Percentiles rank a stretch among this genome's conserved stretches.
phyloP scores from a whole-genome alignment of 306 rosid genomes.

The Betula pendula region DNA sequence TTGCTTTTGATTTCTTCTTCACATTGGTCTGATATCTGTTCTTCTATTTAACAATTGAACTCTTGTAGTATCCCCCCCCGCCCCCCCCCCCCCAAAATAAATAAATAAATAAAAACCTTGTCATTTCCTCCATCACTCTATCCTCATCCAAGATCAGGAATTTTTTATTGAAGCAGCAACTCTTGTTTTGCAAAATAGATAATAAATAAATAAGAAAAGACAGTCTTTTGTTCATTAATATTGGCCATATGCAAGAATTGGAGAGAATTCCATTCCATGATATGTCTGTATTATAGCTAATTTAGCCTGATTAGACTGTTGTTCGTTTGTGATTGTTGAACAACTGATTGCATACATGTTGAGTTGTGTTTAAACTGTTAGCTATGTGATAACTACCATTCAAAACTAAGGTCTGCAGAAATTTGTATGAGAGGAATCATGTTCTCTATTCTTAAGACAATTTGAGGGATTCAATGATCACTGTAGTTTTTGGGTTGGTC shows the following conservation, averaged over 20 bases:
- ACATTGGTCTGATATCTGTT: neutral
- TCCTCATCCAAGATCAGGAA: neutral
- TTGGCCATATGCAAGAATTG: neutral
- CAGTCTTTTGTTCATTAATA: neutral
- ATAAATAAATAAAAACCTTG: too few species aligned
- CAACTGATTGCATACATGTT: neutral
- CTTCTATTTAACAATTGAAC: neutral
- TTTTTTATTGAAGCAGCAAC: neutral
- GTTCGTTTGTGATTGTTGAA: neutral
- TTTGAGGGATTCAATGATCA: neutral
- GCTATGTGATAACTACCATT: too few species aligned
- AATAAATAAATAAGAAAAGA: neutral
- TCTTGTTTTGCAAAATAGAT: neutral
- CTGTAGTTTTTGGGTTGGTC: neutral
- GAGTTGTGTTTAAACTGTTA: neutral
- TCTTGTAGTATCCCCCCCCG: neutral
- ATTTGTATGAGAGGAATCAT: too few species aligned
- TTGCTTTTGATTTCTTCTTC: conserved; percentile 1
- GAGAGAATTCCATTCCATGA: neutral
- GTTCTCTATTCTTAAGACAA: too few species aligned
- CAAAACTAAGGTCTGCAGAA: too few species aligned
- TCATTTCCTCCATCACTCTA: neutral
- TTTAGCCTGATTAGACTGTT: neutral
- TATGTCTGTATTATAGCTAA: neutral
- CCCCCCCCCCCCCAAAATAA: neutral